Evolutionary conservation across 805 yeast species (phyloP).

Genomic region (Candida corydali): DNA sequence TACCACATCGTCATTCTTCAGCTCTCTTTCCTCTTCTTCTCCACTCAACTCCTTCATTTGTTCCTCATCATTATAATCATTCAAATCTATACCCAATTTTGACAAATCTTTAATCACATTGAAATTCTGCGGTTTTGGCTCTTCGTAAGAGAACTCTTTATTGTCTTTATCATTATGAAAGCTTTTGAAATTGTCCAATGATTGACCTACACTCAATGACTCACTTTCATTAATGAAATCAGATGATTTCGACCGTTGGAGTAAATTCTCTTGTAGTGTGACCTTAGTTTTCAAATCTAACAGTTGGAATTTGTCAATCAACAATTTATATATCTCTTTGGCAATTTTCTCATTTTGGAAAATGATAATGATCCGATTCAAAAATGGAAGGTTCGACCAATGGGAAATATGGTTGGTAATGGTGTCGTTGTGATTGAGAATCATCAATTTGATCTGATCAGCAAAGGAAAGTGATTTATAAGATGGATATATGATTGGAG

Average conservation of each 20-base stretch:
- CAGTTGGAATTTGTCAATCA: conserved; percentile 12
- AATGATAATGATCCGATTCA: conserved; percentile 35
- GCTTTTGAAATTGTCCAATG: conserved; percentile 23
- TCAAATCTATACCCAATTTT: conserved; percentile 29
- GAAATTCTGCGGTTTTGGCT: conserved; percentile 33
- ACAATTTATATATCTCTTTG: conserved; percentile 16
- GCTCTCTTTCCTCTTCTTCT: not conserved
- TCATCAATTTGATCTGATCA: conserved; percentile 29
- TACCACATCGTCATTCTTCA: too few species aligned
- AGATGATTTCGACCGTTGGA: conserved; percentile 29
- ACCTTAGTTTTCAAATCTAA: too few species aligned
- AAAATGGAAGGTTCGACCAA: conserved; percentile 38
- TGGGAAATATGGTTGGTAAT: conserved; percentile 23
- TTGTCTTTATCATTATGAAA: conserved; percentile 11
- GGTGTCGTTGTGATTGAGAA: conserved; percentile 21
- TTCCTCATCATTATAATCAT: conserved; percentile 18
- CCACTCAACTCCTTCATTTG: conserved; percentile 18
- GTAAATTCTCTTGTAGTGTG: conserved; percentile 35
- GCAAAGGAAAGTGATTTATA: conserved; percentile 23
- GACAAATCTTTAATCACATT: conserved; percentile 24
- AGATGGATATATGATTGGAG: conserved; percentile 1
- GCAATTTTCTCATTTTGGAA: conserved; percentile 28
- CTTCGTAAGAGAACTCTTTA: conserved; percentile 18
- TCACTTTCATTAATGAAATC: conserved; percentile 19
- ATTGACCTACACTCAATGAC: conserved; percentile 17